A percentile compares a stretch with the other conserved stretches of the same genome.
phyloP scores from a whole-genome alignment of 495 filamentous ascomycete species.

The Chaetomidium leptoderma region DNA sequence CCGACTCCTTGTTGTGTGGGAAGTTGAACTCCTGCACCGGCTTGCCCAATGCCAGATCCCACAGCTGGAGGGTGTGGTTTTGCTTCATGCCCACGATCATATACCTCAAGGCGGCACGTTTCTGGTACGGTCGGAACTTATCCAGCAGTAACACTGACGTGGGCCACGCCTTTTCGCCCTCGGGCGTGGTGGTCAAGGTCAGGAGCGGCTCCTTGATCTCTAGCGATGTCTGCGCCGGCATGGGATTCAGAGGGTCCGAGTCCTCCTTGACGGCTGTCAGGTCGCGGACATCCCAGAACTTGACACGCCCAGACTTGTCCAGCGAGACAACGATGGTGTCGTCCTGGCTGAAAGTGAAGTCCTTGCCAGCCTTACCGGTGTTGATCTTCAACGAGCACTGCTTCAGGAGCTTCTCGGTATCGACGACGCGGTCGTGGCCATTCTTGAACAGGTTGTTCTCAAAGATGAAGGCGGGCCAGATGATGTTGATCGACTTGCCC shows the following conservation, averaged over 20 bases:
- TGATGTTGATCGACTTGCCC: conserved; percentile 89
- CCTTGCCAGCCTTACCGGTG: conserved; percentile 96
- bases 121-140: conserved; percentile 85
- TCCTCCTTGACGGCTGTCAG: conserved; percentile 56
- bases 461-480: conserved; percentile 75
- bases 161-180: conserved; percentile 85
- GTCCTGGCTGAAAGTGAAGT: conserved; percentile 95
- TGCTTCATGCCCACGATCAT: conserved; percentile 97
- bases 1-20: conserved; percentile 92
- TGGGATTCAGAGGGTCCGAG: conserved; percentile 48
- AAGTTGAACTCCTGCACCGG: conserved; percentile 95
- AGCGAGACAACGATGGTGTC: conserved; percentile 91
- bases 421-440: conserved; percentile 67
- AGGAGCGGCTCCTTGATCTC: conserved; percentile 75
- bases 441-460: conserved; percentile 64
- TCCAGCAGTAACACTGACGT: conserved; percentile 94
- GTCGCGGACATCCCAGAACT: conserved; percentile 93
- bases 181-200: conserved; percentile 71
- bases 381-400: conserved; percentile 86
- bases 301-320: conserved; percentile 89
- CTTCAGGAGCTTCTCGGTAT: conserved; percentile 78
- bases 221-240: conserved; percentile 51
- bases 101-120: conserved; percentile 81
- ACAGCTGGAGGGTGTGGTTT: conserved; percentile 97
- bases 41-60: conserved; percentile 94